Evolutionary conservation across 352 stramenopile genomes (phyloP).

Genomic region (Phytophthora melonis): DNA sequence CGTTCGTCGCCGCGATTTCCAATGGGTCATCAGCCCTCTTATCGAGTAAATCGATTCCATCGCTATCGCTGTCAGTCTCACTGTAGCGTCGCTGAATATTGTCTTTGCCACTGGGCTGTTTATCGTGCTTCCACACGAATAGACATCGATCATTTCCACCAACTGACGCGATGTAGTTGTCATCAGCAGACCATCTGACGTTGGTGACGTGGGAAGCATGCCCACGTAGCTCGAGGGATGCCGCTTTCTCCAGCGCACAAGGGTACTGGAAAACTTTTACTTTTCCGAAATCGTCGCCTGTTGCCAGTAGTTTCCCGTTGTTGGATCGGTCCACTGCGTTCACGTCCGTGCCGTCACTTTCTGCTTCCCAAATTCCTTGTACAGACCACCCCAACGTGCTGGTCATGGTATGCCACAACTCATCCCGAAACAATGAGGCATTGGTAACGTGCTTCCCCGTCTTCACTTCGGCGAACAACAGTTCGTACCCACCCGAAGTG

Average conservation of each 20-base stretch:
- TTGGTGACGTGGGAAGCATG: slow-evolving; percentile 88
- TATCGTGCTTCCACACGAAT: slow-evolving; percentile 78
- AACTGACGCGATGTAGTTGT: slow-evolving; percentile 71
- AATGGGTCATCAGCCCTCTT: slow-evolving; percentile 43
- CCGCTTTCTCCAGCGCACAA: slow-evolving; percentile 64
- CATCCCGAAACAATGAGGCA: slow-evolving; percentile 85
- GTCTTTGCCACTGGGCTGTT: slow-evolving; percentile 11
- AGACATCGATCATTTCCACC: slow-evolving; percentile 85
- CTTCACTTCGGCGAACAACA: slow-evolving; percentile 91
- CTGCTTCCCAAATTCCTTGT: slow-evolving; percentile 90
- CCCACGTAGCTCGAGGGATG: slow-evolving; percentile 64
- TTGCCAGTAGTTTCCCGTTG: slow-evolving; percentile 70
- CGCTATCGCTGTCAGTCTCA: slow-evolving; percentile 14
- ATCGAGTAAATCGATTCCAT: slow-evolving; percentile 19
- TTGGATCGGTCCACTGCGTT: slow-evolving; percentile 79
- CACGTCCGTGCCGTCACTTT: slow-evolving; percentile 83
- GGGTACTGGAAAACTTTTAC: slow-evolving; percentile 92
- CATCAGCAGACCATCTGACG: slow-evolving; percentile 68
- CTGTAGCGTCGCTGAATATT: slow-evolving; percentile 11
- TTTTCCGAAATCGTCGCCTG: slow-evolving; percentile 85
- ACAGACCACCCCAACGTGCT: slow-evolving; percentile 90
- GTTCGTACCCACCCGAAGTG: slow-evolving; percentile 87
- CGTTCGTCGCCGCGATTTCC: slow-evolving; percentile 31
- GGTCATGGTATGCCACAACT: slow-evolving; percentile 92
- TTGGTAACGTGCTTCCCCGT: slow-evolving; percentile 74